These are phyloP conservation scores for Aurantiochytrium sp. DNA, from an alignment of 108 stramenopile species.

Conservation along the genomic window DNA sequence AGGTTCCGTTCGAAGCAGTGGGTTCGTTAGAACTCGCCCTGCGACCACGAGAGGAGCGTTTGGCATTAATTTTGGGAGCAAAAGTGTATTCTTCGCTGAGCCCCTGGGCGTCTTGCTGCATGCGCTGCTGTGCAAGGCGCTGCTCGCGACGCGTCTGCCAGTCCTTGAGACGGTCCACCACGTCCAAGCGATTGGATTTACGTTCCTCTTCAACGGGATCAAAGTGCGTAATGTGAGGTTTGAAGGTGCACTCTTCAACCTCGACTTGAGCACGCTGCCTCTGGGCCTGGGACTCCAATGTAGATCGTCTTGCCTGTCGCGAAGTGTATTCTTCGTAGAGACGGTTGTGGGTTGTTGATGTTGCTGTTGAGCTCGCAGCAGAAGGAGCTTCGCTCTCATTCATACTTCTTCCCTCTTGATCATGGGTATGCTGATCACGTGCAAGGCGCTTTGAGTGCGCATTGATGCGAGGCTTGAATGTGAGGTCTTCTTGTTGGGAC, in stretches of 20 bases:
- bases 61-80: background rate
- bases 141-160: background rate
- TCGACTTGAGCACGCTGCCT: background rate
- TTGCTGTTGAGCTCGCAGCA: background rate
- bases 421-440: background rate
- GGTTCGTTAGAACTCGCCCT: background rate
- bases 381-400: background rate
- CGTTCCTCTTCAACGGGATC: background rate
- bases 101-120: background rate
- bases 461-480: background rate
- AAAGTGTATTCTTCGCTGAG: background rate
- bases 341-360: background rate
- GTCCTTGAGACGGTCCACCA: background rate
- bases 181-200: background rate
- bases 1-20: too few relatives aligned
- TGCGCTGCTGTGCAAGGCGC: background rate
- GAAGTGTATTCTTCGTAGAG: background rate
- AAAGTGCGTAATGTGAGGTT: background rate
- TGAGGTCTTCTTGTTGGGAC: background rate
- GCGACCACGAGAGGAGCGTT: background rate
- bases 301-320: background rate
- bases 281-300: background rate
- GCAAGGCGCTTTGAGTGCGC: background rate
- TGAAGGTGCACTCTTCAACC: slow-evolving; percentile 7
- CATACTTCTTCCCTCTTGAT: too few relatives aligned